A percentile compares a stretch with the other conserved stretches of the same genome.
These are phyloP conservation scores for Xylaria palmicola DNA, from an alignment of 495 filamentous ascomycete species.

Conservation along the genomic window DNA sequence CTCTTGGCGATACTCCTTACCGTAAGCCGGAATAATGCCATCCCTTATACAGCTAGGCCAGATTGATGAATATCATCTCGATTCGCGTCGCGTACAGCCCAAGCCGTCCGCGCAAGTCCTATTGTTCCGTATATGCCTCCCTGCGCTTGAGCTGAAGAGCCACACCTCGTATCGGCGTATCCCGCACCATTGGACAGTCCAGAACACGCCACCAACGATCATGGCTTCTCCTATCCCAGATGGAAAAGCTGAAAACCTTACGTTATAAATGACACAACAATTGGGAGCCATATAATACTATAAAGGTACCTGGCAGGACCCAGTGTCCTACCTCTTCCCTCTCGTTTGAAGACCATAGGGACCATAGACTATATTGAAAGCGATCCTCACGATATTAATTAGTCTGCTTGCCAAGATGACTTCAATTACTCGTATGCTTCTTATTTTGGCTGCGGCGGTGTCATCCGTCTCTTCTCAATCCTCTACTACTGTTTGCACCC, in stretches of 20 bases:
- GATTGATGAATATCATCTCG: neutral
- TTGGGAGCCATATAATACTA: neutral
- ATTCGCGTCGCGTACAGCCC: neutral
- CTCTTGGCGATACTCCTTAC: neutral
- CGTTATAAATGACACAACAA: neutral
- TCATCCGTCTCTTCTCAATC: neutral
- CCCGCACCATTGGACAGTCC: neutral
- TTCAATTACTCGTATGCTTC: neutral
- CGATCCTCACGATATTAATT: neutral
- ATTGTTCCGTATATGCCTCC: neutral
- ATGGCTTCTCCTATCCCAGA: neutral
- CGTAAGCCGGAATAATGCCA: slow-evolving; percentile 1
- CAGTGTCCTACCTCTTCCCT: neutral
- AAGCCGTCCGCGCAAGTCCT: neutral
- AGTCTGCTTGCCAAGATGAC: neutral
- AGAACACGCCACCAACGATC: neutral
- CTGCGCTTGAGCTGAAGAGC: slow-evolving; percentile 5
- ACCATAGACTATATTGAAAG: neutral
- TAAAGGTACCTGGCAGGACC: neutral
- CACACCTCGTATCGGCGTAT: neutral
- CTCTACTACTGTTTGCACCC: slow-evolving; percentile 6
- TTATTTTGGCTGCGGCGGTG: neutral
- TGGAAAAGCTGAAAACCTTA: neutral
- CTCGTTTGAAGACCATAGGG: neutral
- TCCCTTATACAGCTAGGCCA: neutral